phyloP scores from a whole-genome alignment of 2,329 filamentous ascomycete genomes.

The Fonsecaea nubica region DNA sequence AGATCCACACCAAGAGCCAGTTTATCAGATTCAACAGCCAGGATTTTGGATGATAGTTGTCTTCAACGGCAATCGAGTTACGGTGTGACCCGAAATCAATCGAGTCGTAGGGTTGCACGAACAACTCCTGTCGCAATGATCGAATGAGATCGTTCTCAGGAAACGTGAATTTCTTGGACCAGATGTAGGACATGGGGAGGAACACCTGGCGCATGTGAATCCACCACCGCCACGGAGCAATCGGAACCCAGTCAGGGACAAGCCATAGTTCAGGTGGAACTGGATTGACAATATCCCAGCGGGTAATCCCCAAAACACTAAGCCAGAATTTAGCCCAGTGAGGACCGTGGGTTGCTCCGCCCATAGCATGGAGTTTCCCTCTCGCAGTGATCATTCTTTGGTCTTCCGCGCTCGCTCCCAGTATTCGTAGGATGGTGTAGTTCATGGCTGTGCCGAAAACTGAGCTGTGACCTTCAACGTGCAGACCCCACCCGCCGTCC shows the following conservation, averaged over 20 bases:
- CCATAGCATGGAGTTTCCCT: slow-evolving; percentile 79
- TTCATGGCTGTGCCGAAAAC: slow-evolving; percentile 91
- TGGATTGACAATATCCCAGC: slow-evolving; percentile 94
- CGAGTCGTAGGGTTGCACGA: slow-evolving; percentile 75
- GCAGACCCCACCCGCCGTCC: slow-evolving; percentile 96
- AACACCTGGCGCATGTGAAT: slow-evolving; percentile 98
- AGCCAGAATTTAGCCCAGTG: slow-evolving; percentile 99
- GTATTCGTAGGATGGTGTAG: slow-evolving; percentile 78
- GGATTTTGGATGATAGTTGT: slow-evolving; percentile 94
- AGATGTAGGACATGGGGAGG: slow-evolving; percentile 87
- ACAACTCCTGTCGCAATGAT: slow-evolving; percentile 79
- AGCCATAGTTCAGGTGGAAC: slow-evolving; percentile 94
- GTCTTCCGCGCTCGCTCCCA: slow-evolving; percentile 84
- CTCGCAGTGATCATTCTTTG: slow-evolving; percentile 85
- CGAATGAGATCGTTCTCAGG: slow-evolving; percentile 76
- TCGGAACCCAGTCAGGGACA: slow-evolving; percentile 85
- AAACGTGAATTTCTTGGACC: slow-evolving; percentile 80
- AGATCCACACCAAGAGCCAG: slow-evolving; percentile 78
- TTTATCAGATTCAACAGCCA: slow-evolving; percentile 81
- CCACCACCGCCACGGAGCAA: slow-evolving; percentile 96
- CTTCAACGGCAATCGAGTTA: slow-evolving; percentile 77
- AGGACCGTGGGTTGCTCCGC: slow-evolving; percentile 80
- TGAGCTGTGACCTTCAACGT: slow-evolving; percentile 91
- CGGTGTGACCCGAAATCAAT: slow-evolving; percentile 80
- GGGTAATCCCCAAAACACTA: slow-evolving; percentile 77